Evolutionary conservation across 148 eudicot species (phyloP).

Genomic region (Pharnaceum exiguum): DNA sequence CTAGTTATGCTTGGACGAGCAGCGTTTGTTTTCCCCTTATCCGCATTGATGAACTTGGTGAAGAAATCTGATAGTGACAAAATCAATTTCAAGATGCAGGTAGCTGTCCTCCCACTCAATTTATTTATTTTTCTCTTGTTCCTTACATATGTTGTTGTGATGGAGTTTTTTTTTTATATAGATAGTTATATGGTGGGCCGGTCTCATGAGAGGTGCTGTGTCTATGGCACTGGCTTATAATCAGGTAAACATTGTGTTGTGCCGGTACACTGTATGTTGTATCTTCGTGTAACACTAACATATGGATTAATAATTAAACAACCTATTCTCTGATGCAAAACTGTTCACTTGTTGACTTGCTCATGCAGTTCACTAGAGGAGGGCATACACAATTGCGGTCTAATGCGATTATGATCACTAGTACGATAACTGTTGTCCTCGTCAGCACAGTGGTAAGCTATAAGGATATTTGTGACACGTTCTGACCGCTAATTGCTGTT

Average conservation of each 20-base stretch:
- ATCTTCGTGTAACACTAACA: background rate
- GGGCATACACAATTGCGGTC: conserved; percentile 61
- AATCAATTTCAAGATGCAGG: conserved; percentile 64
- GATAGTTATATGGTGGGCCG: conserved; percentile 97
- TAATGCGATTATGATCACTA: conserved; percentile 81
- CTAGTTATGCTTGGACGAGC: conserved; percentile 85
- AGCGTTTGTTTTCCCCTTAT: conserved; percentile 80
- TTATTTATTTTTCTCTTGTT: background rate
- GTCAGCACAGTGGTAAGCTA: conserved; percentile 65
- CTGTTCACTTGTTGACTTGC: conserved; percentile 6
- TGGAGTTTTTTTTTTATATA: conserved; percentile 12
- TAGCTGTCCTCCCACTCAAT: conserved; percentile 4
- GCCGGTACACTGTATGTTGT: no score
- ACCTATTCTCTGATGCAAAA: background rate
- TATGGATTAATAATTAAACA: background rate
- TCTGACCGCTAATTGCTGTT: background rate
- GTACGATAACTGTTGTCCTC: conserved; percentile 70
- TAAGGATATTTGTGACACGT: background rate
- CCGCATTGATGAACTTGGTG: conserved; percentile 55
- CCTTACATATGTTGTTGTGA: background rate
- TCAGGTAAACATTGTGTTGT: no score
- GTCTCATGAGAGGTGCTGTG: conserved; percentile 96
- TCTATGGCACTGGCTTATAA: conserved; percentile 97
- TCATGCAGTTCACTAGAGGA: conserved; percentile 61
- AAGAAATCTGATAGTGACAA: conserved; percentile 45